Percentiles rank a stretch among this genome's conserved stretches.
phyloP scores from a whole-genome alignment of 2,329 filamentous ascomycete species.

The Dryadomyces quercus-mongolicae region DNA sequence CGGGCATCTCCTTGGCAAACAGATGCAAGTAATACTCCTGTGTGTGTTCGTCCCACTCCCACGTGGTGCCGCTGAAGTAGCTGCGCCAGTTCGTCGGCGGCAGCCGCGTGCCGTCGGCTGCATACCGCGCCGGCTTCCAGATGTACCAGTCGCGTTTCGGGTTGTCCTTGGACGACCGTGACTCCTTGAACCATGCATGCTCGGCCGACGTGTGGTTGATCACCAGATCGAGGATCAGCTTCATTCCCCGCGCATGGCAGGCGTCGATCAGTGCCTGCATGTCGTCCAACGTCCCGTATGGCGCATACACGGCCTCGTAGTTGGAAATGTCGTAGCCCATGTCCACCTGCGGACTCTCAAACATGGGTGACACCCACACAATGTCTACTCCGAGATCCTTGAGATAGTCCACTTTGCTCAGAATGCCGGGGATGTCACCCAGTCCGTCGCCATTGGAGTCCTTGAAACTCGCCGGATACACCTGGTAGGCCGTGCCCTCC shows the following conservation, averaged over 20 bases:
- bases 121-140: conserved; percentile 26
- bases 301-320: conserved; percentile 40
- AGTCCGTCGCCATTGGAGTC: conserved; percentile 49
- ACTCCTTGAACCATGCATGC: conserved; percentile 60
- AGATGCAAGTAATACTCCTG: conserved; percentile 67
- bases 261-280: conserved; percentile 48
- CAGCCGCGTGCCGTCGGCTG: conserved; percentile 44
- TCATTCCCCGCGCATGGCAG: conserved; percentile 48
- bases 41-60: conserved; percentile 62
- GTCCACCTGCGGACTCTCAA: conserved; percentile 35
- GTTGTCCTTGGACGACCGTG: conserved; percentile 45
- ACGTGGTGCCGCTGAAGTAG: conserved; percentile 49
- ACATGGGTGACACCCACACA: conserved; percentile 45
- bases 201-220: conserved; percentile 67
- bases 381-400: conserved; percentile 48
- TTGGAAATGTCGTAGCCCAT: conserved; percentile 59
- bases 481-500: conserved; percentile 13
- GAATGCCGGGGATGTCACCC: conserved; percentile 54
- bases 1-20: conserved; percentile 58
- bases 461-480: conserved; percentile 47
- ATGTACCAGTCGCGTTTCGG: conserved; percentile 49
- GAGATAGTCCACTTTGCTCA: conserved; percentile 52
- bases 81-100: conserved; percentile 66
- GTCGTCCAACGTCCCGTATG: conserved; percentile 53
- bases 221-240: conserved; percentile 54